Percentiles rank a stretch among this genome's conserved stretches.
Conservation (phyloP, 345 rosid genomes). For the Rhodamnia argentea region DNA sequence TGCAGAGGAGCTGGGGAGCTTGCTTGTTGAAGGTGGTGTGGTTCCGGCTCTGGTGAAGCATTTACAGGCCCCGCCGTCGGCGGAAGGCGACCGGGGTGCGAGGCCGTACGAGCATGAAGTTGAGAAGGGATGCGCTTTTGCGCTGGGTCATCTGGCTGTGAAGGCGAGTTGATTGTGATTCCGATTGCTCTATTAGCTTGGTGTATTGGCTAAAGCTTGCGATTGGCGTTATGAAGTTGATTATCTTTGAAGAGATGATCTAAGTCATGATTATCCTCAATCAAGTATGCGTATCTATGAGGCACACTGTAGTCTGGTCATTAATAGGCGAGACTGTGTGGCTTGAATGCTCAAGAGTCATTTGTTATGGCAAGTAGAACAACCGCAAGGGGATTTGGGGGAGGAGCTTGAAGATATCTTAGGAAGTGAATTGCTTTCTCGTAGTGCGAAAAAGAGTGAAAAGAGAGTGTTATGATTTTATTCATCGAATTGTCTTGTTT, state of each 20-base stretch:
- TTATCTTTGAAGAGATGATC: neutral
- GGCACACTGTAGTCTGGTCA: neutral
- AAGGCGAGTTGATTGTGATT: conserved; percentile 37
- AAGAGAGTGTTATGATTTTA: neutral
- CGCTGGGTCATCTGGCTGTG: conserved; percentile 90
- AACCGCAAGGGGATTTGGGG: neutral
- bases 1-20: conserved; percentile 91
- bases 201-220: neutral
- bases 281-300: neutral
- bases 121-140: conserved; percentile 97
- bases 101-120: conserved; percentile 95
- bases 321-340: neutral
- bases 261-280: neutral
- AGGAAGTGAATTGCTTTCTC: neutral
- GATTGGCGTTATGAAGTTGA: neutral
- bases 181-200: neutral
- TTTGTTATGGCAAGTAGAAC: neutral
- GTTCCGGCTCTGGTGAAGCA: conserved; percentile 93
- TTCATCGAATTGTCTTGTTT: neutral
- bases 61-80: conserved; percentile 64
- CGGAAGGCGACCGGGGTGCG: conserved; percentile 30
- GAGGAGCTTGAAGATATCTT: neutral
- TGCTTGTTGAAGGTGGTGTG: conserved; percentile 94
- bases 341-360: neutral
- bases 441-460: neutral